Base-by-base conservation (phyloP, 2,329 filamentous ascomycete species). In the Trichoderma aggressivum region DNA sequence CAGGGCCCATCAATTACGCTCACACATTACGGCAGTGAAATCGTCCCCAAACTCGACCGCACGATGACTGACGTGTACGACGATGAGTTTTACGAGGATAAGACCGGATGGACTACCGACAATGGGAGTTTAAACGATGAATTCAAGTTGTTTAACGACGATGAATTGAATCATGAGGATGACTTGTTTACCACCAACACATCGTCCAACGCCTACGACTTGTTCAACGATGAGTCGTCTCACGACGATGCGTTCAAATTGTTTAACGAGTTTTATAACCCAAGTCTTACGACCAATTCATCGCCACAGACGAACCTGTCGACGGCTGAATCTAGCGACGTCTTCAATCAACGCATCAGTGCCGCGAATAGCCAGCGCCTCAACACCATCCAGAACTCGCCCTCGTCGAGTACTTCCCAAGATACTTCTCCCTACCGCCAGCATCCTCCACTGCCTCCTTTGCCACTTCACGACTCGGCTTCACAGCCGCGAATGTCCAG, bases 21-120 rank as follows among this genome's bases (percentile, higher is more conserved):
- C n/a, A 7, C 69, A 82, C 86, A 88, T 74, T 84, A 83, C 74
- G 62, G 28, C 24, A 65, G 56, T 28, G 81, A 84, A 73, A 84
- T 85, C 53, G 84, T 90, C 28, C 92, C 94, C 28, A 96, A 95
- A 81, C 87, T 97, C 74, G 91, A 94, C 75, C 88, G 94, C 70
- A 96, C 94, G 0, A 93, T 96, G 82, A 95, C 94, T 21, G 94
- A 97, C 77, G 87, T 93, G 62, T 95, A 92, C 77, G 87, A 89
- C 76, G 94, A 97, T 79, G 93, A 96, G 79, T 87, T 97, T 0
- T 97, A 92, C 84, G n/a, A n/a, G n/a, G n/a, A n/a, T n/a, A n/a
- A n/a, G n/a, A n/a, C n/a, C n/a, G n/a, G n/a, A n/a, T n/a, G n/a
- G n/a, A n/a, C n/a, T n/a, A n/a, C n/a, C n/a, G n/a, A n/a, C n/a